phyloP scores from a whole-genome alignment of 2,329 filamentous ascomycete genomes.

The Neonectria coccinea region DNA sequence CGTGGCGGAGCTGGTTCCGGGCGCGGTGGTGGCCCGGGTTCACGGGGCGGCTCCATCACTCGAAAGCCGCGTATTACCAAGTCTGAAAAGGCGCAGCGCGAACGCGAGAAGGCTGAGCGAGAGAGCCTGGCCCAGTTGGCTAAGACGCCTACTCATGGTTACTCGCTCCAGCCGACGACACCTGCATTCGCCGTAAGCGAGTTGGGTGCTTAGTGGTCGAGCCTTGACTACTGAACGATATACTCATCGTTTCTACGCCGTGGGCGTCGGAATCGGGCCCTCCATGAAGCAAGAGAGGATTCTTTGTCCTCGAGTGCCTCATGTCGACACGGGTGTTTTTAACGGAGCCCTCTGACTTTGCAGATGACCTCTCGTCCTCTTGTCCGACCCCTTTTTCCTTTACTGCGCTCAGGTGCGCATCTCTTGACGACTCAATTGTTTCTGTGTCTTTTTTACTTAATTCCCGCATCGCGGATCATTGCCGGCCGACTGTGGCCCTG shows the following conservation, averaged over 20 bases:
- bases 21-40: conserved; percentile 71
- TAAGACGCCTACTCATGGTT: conserved; percentile 53
- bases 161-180: conserved; percentile 53
- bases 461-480: conserved; percentile 34
- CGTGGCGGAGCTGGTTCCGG: conserved; percentile 61
- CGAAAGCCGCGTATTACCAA: conserved; percentile 90
- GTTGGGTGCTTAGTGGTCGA: conserved; percentile 46
- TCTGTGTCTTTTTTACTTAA: conserved; percentile 27
- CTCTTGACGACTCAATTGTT: conserved; percentile 18
- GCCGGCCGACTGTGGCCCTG: conserved; percentile 32
- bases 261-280: neutral
- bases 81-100: conserved; percentile 82
- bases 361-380: neutral
- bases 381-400: conserved; percentile 6
- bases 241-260: neutral
- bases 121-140: conserved; percentile 63
- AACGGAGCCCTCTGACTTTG: neutral
- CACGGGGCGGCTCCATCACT: conserved; percentile 78
- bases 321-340: neutral
- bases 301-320: neutral
- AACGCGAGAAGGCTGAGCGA: conserved; percentile 82
- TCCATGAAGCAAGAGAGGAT: conserved; percentile 5
- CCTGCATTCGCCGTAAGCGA: conserved; percentile 54
- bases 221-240: neutral
- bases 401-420: neutral